phyloP scores from a whole-genome alignment of 345 rosid species.

The Theobroma cacao region DNA sequence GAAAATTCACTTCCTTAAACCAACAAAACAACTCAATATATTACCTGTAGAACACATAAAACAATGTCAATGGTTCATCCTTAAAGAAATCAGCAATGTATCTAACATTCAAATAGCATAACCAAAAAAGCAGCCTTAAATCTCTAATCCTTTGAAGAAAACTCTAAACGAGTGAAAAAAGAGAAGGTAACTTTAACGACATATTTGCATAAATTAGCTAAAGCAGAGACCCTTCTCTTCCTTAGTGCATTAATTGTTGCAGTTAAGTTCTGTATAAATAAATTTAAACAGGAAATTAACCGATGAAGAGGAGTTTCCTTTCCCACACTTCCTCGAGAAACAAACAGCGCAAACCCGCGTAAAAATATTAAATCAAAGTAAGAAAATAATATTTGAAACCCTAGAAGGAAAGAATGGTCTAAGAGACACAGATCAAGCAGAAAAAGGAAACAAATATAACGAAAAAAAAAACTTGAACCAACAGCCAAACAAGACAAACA shows the following conservation, averaged over 20 bases:
- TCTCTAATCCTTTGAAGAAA: not conserved
- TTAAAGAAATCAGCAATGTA: not conserved
- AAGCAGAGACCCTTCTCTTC: not conserved
- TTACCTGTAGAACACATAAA: conserved; percentile 18
- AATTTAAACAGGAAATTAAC: not conserved
- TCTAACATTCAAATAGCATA: not conserved
- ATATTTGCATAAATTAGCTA: not conserved
- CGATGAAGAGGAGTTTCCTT: not conserved
- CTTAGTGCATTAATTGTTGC: not conserved
- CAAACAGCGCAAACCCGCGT: not conserved
- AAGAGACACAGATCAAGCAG: not conserved
- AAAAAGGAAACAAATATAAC: not conserved
- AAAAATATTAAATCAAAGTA: not conserved
- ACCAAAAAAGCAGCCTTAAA: not conserved
- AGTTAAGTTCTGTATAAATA: not conserved
- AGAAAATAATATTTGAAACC: not conserved
- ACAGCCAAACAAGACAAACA: conserved; percentile 2
- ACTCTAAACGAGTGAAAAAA: not conserved
- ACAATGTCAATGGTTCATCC: not conserved
- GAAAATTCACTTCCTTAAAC: conserved; percentile 13
- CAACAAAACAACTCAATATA: conserved; percentile 1
- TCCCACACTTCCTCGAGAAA: not conserved
- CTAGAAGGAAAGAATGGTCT: not conserved
- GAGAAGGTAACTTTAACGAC: not conserved
- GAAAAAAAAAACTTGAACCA: not conserved